Evolutionary conservation across 257 asterid genomes (phyloP).

Genomic region (Solanum ahanhuiri): DNA sequence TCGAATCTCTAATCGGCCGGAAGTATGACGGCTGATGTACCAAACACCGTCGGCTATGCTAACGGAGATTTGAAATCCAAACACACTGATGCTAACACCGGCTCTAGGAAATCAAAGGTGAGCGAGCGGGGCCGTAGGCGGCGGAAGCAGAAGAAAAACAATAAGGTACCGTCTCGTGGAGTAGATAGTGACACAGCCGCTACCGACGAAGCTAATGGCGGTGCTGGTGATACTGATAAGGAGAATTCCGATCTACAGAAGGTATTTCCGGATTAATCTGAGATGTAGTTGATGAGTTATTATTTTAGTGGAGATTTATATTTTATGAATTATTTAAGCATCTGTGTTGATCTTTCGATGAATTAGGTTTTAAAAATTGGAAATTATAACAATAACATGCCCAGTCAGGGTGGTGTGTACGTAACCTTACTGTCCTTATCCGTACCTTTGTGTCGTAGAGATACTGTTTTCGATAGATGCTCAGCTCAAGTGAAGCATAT

Average conservation of each 20-base stretch:
- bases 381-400: neutral
- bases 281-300: neutral
- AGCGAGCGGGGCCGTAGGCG: slow-evolving; percentile 78
- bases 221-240: slow-evolving; percentile 38
- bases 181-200: slow-evolving; percentile 33
- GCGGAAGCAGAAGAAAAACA: slow-evolving; percentile 91
- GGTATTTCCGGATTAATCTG: slow-evolving; percentile 19
- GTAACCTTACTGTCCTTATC: neutral
- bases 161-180: slow-evolving; percentile 24
- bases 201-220: slow-evolving; percentile 33
- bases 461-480: neutral
- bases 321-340: neutral
- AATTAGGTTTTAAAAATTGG: neutral
- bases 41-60: slow-evolving; percentile 7
- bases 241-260: slow-evolving; percentile 62
- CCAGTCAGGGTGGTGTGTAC: neutral
- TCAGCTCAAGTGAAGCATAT: neutral
- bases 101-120: slow-evolving; percentile 52
- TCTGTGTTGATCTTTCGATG: neutral
- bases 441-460: neutral
- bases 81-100: slow-evolving; percentile 4
- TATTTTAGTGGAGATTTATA: neutral
- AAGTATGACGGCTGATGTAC: slow-evolving; percentile 17
- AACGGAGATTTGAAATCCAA: neutral
- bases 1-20: neutral